phyloP scores from a whole-genome alignment of 371 early-diverging fungal genomes.

The Choanephora cucurbitarum region DNA sequence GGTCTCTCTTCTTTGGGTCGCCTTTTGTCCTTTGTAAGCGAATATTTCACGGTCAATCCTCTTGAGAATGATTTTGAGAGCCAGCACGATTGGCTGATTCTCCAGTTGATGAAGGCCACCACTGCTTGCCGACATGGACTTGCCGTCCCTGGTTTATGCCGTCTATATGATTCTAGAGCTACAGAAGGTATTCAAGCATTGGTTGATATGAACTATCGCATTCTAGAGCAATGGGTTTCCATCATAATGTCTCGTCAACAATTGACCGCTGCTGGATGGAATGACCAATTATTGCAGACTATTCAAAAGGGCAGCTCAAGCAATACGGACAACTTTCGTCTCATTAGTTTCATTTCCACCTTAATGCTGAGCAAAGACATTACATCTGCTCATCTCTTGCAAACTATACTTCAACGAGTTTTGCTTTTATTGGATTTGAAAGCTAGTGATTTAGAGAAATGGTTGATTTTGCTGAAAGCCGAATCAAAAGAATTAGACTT shows the following conservation, averaged over 20 bases:
- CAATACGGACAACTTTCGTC: conserved; percentile 1
- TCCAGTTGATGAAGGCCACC: conserved; percentile 38
- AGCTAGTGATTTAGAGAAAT: conserved; percentile 19
- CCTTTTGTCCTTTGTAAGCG: conserved; percentile 48
- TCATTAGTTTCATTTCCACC: conserved; percentile 7
- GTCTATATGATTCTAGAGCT: conserved; percentile 27
- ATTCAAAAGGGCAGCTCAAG: neutral
- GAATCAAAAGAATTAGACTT: conserved; percentile 30
- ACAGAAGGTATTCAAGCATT: conserved; percentile 29
- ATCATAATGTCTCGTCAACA: neutral
- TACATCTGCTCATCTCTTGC: conserved; percentile 17
- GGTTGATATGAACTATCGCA: conserved; percentile 15
- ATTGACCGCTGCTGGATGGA: conserved; percentile 3
- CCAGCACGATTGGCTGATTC: conserved; percentile 38
- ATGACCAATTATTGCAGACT: conserved; percentile 4
- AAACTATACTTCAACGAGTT: conserved; percentile 16
- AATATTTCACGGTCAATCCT: conserved; percentile 29
- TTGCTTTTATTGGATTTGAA: conserved; percentile 18
- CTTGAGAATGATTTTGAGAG: neutral
- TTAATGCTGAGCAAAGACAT: conserved; percentile 5
- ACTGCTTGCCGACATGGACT: conserved; percentile 42
- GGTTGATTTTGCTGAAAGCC: conserved; percentile 33
- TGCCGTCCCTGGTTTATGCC: conserved; percentile 22
- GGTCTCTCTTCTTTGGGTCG: conserved; percentile 60
- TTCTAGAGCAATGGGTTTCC: conserved; percentile 14